Percentiles rank a stretch among this genome's conserved stretches.
Conservation (phyloP, 169 alveolate genomes). For the Plasmodium vinckei region DNA sequence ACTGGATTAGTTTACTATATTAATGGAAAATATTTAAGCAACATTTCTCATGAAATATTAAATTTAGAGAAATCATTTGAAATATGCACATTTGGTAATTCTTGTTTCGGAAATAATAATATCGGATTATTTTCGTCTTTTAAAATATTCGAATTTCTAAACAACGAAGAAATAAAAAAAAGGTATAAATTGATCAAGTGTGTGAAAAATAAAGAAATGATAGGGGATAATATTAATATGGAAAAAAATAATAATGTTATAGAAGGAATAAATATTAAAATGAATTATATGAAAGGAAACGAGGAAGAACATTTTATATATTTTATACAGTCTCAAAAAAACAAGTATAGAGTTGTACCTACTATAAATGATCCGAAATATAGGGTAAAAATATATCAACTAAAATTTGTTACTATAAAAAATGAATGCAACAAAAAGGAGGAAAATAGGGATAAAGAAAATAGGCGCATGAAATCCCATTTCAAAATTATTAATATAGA, state of each 20-base stretch:
- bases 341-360: slow-evolving; percentile 24
- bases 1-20: slow-evolving; percentile 51
- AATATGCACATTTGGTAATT: slow-evolving; percentile 48
- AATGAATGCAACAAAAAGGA: background rate
- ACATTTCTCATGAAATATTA: slow-evolving; percentile 46
- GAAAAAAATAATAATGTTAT: slow-evolving; percentile 7
- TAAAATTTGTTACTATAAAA: slow-evolving; percentile 23
- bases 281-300: background rate
- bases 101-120: slow-evolving; percentile 71
- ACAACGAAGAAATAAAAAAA: slow-evolving; percentile 70
- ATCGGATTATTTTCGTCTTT: slow-evolving; percentile 64
- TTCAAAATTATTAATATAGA: slow-evolving; percentile 6
- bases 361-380: slow-evolving; percentile 25
- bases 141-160: slow-evolving; percentile 60
- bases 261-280: slow-evolving; percentile 59
- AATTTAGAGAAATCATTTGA: slow-evolving; percentile 29
- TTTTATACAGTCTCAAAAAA: slow-evolving; percentile 31
- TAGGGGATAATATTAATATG: slow-evolving; percentile 61
- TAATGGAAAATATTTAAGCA: slow-evolving; percentile 58
- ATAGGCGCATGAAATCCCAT: background rate
- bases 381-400: slow-evolving; percentile 22
- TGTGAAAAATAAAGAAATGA: slow-evolving; percentile 49
- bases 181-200: slow-evolving; percentile 43
- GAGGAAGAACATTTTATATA: slow-evolving; percentile 17
- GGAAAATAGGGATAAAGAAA: background rate